Base-by-base conservation (phyloP, 345 rosid species). In the Sisymbrium irio region DNA sequence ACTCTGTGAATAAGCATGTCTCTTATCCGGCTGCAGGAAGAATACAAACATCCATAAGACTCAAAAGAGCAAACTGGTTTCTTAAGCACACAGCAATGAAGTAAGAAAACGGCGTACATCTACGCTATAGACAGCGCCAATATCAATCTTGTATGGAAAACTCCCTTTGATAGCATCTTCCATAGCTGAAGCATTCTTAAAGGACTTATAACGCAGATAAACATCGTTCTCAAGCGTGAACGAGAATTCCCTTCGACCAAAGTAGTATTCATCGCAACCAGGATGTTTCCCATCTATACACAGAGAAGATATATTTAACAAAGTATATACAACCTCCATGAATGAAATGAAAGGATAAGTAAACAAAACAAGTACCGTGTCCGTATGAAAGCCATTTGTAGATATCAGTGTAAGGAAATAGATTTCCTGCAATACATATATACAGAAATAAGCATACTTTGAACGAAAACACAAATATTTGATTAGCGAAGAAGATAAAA, bases 381-480 rank as follows among this genome's bases (percentile, higher is more conserved):
- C 97, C 98, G 44, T 94, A 91, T 39, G 85, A 91, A 86, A 91
- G 78, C 97, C 97, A 94, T 76, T 86, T 91, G 80, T 88, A 77
- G 25, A 91, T 82, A 74, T 94, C 97, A 30, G 77, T 78, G 82
- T 85, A 76, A 65, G 98, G 97, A 78, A 94, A 94, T 25, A 86
- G 82, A 74, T 85, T 91, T 61, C 90, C 98, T 94, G 97, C 79
- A 80, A 35, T 55, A 22, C 25, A 22, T 22, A 28, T 18, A 12
- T 2, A 7, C 2, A 4, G 11, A 44, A 9, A 39, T 3, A 51
- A 49, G 63, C 36, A 30, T 47, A 69, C 18, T 53, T 49, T 56
- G 15, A 49, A 58, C 20, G 0, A 25, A 27, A 22, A 5, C 17
- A 19, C 9, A 5, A 18, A 67, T 3, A 45, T 8, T 9, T 18